These are phyloP conservation scores for Cephaloascus albidus DNA, from an alignment of 805 yeast genomes.

Conservation along the genomic window DNA sequence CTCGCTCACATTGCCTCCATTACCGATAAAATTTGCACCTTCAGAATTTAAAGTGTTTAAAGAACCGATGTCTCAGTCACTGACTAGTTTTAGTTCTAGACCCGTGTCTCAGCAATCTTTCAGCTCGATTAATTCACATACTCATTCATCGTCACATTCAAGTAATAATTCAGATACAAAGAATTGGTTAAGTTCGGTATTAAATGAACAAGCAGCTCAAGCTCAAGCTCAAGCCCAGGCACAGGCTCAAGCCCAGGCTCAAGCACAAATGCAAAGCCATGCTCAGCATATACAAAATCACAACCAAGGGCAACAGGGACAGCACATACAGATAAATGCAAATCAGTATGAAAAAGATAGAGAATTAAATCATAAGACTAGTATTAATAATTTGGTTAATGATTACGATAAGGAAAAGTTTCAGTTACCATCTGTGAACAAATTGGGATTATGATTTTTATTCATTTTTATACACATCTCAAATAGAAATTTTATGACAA, in stretches of 20 bases:
- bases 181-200: neutral
- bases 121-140: neutral
- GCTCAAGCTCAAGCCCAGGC: neutral
- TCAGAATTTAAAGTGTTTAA: neutral
- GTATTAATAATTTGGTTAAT: neutral
- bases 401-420: neutral
- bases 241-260: neutral
- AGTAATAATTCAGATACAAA: neutral
- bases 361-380: neutral
- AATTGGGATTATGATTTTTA: conserved; percentile 1
- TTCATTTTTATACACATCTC: no score
- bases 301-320: no score
- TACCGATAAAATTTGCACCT: neutral
- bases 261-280: neutral
- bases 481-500: no score
- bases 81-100: no score
- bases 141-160: neutral
- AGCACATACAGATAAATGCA: neutral
- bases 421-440: conserved; percentile 1
- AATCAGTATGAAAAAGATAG: no score
- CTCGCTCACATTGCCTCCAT: neutral
- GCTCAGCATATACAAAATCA: neutral
- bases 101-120: neutral
- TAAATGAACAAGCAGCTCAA: neutral
- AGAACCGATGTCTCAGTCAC: no score